phyloP scores from a whole-genome alignment of 2,329 filamentous ascomycete species.

The Colletotrichum sp. region DNA sequence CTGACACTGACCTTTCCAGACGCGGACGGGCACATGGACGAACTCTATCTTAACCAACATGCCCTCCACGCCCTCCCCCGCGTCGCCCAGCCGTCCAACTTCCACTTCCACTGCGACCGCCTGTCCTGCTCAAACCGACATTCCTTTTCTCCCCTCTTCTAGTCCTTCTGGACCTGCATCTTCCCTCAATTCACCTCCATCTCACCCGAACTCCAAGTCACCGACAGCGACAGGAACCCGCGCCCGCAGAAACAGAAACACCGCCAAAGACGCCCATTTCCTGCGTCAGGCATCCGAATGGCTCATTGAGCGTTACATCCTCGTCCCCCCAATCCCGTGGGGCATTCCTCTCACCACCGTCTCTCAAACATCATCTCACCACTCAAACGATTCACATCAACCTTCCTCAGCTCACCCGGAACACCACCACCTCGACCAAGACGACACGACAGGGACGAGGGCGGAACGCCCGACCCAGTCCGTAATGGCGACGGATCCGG shows the following conservation, averaged over 20 bases:
- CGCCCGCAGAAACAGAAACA: background rate
- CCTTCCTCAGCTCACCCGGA: background rate
- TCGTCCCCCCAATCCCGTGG: background rate
- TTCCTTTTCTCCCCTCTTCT: background rate
- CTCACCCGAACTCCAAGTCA: background rate
- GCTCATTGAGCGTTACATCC: background rate
- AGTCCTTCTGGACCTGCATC: background rate
- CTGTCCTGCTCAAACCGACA: background rate
- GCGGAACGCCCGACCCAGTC: background rate
- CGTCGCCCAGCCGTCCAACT: background rate
- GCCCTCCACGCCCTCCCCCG: background rate
- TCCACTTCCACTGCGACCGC: background rate
- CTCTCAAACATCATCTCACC: background rate
- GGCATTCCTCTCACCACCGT: background rate
- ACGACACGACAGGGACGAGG: background rate
- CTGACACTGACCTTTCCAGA: slow-evolving; percentile 22
- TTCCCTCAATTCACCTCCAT: background rate
- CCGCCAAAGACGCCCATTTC: background rate
- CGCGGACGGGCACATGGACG: slow-evolving; percentile 17
- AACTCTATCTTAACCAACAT: slow-evolving; percentile 16
- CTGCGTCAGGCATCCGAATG: background rate
- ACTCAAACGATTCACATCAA: background rate
- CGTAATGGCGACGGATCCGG: slow-evolving; percentile 10
- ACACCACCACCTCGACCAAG: background rate
- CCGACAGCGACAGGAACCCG: background rate